Evolutionary conservation across 164 flowering plant species (phyloP), one percentile per base, ranked within the genome.

Genomic region (Vitis riparia): DNA sequence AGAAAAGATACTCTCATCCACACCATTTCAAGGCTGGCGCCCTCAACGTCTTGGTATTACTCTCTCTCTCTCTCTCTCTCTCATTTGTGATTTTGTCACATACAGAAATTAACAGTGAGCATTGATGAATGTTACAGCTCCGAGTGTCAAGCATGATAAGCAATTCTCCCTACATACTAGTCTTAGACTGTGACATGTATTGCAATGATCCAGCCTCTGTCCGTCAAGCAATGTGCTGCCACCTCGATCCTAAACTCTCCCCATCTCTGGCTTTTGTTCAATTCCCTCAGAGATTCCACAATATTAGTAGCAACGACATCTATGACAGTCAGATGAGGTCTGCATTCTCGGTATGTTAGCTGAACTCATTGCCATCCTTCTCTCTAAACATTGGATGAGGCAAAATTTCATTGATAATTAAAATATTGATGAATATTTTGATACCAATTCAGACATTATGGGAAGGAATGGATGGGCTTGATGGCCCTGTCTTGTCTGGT

Each of bases 11-110:
- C 2, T 48, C 71, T 27, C 76, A 77, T 61, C 82, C 83, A 0
- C 88, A 85, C 69, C 71, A 81, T 71, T 85, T 85, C 78, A 87
- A 87, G 74, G 89, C 88, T 12, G 91, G 91, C 63, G 87, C 91
- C 9, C 77, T 85, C 5, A 87, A 87, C 11, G 82, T 66, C 57
- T 83, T 87, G 51, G 89, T 87, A 82, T 3, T 13, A 29, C 44
- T 55, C 60, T 32, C 44, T 32, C 44, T 37, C 58, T 9, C 23
- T 37, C 44, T 37, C 27, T 23, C 27, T 23, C 27, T 23, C 27
- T 23, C 27, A 23, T 23, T 23, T 23, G 27, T 23, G 27, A 23
- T 23, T 23, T 23, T 23, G 27, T 23, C 2, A 47, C 12, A 49
- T 14, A 32, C 3, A 9, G 7, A 15, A 37, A 37, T 37, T 37